Evolutionary conservation across 345 rosid species (phyloP).

Genomic region (Excoecaria agallocha): DNA sequence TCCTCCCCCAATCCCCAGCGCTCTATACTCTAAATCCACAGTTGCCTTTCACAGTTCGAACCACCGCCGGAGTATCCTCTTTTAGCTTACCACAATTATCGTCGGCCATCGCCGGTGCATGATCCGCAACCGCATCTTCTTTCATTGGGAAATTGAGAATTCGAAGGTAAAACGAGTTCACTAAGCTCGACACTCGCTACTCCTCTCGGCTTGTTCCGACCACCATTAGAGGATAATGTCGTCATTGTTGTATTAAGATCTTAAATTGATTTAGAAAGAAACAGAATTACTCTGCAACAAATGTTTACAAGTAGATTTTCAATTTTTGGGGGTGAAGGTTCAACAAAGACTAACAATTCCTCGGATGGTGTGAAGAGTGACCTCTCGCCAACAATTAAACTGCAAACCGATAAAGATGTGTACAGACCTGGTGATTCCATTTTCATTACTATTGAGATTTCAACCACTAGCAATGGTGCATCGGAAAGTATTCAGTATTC

Average conservation of each 20-base stretch:
- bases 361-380: constrained; percentile 25
- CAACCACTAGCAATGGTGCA: constrained; percentile 32
- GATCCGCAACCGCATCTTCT: not conserved
- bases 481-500: constrained; percentile 30
- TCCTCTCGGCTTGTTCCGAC: not conserved
- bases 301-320: constrained; percentile 46
- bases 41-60: no score
- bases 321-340: constrained; percentile 43
- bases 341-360: constrained; percentile 25
- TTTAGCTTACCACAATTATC: no score
- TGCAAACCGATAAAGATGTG: constrained; percentile 68
- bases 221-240: not conserved
- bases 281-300: not conserved
- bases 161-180: not conserved
- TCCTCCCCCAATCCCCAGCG: no score
- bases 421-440: constrained; percentile 87
- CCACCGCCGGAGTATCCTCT: no score
- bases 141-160: not conserved
- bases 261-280: not conserved
- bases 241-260: not conserved
- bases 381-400: constrained; percentile 45
- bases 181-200: not conserved
- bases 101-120: no score
- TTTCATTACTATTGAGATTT: constrained; percentile 62
- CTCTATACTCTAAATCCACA: no score